A percentile compares a stretch with the other conserved stretches of the same genome.
Conservation (phyloP, 208 protist genomes). For the Crithidia sp. region DNA sequence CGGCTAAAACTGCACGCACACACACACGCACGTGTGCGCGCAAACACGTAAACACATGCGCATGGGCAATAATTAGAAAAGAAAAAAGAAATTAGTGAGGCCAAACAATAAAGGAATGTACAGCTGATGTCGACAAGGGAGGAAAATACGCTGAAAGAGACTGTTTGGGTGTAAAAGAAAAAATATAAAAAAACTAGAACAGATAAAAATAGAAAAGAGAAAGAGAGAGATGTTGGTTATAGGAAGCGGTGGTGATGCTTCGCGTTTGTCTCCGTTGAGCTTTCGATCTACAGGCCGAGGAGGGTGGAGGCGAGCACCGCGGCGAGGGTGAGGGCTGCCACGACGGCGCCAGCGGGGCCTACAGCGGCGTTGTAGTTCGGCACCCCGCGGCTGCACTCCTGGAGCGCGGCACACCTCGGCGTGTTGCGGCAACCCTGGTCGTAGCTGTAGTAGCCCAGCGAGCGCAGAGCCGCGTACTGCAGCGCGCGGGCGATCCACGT, state of each 20-base stretch:
- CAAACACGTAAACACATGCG: too few species aligned
- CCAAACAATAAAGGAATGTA: too few species aligned
- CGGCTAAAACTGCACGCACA: too few species aligned
- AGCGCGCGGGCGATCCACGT: constrained; percentile 15
- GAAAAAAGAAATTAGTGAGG: neutral
- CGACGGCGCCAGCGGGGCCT: neutral
- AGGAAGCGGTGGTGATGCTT: too few species aligned
- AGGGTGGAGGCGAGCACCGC: neutral
- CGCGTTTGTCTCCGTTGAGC: neutral
- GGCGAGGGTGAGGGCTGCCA: constrained; percentile 5
- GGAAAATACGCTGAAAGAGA: neutral
- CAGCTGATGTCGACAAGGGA: neutral
- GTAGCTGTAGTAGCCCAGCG: constrained; percentile 13
- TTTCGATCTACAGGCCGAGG: neutral
- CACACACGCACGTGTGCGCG: too few species aligned
- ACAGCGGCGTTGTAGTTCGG: constrained; percentile 17
- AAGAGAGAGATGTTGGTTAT: neutral
- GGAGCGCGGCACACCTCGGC: neutral
- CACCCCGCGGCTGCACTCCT: constrained; percentile 9
- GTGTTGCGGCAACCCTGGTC: constrained; percentile 2
- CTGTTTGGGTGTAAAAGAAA: neutral
- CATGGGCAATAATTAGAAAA: neutral
- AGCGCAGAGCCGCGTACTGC: constrained; percentile 10
- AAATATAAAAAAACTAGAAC: neutral
- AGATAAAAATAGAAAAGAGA: constrained; percentile 11